These are phyloP conservation scores for Monilinia polystroma DNA, from an alignment of 2,329 filamentous ascomycete genomes.

Conservation along the genomic window DNA sequence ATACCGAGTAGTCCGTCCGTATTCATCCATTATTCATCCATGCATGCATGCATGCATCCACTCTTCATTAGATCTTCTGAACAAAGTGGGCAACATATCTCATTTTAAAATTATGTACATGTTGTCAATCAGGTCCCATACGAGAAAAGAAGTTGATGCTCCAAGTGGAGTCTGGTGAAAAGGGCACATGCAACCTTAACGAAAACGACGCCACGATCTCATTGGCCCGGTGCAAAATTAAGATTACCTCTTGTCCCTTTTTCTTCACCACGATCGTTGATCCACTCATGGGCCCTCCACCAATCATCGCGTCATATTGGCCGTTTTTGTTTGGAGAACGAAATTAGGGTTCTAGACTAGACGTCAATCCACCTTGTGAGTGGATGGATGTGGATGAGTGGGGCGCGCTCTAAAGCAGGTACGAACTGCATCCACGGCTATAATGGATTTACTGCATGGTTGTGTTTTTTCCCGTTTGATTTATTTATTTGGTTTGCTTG, in stretches of 20 bases:
- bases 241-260: background rate
- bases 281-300: background rate
- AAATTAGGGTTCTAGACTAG: slow-evolving; percentile 12
- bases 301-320: background rate
- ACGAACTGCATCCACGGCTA: background rate
- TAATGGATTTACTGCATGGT: no score
- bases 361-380: background rate
- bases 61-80: background rate
- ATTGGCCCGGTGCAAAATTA: background rate
- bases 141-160: no score
- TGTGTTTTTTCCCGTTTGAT: no score
- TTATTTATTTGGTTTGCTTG: no score
- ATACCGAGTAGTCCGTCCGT: no score
- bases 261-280: background rate
- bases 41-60: no score
- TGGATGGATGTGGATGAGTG: background rate
- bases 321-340: slow-evolving; percentile 3
- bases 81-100: slow-evolving; percentile 13
- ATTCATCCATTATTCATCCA: no score
- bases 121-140: background rate
- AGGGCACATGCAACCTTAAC: background rate
- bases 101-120: slow-evolving; percentile 20
- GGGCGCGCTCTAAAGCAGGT: slow-evolving; percentile 5
- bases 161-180: background rate
- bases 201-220: background rate